Conservation (phyloP, 2,329 filamentous ascomycete species). For the Talaromyces verruculosus region DNA sequence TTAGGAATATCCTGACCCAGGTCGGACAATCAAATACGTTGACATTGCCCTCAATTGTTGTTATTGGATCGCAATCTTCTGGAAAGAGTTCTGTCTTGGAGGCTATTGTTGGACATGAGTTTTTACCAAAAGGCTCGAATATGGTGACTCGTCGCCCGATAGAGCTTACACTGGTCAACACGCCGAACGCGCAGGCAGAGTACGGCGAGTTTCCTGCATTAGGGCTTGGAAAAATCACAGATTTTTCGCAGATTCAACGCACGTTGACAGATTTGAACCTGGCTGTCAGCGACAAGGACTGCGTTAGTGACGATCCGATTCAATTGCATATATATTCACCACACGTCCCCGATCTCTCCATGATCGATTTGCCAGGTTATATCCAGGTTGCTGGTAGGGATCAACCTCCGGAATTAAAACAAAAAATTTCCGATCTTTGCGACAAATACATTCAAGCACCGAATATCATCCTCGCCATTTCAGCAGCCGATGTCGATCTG, state of each 20-base stretch:
- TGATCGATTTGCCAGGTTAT: constrained; percentile 95
- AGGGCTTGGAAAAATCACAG: constrained; percentile 82
- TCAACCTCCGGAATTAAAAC: constrained; percentile 86
- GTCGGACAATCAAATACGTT: constrained; percentile 89
- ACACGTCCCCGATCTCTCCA: constrained; percentile 88
- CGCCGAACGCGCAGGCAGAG: constrained; percentile 78
- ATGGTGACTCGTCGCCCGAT: constrained; percentile 98
- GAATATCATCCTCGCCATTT: constrained; percentile 95
- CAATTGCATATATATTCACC: constrained; percentile 94
- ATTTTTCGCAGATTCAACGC: constrained; percentile 79
- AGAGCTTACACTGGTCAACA: constrained; percentile 94
- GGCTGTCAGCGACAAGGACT: constrained; percentile 85
- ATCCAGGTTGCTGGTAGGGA: constrained; percentile 93
- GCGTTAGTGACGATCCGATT: constrained; percentile 95
- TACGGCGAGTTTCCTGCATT: constrained; percentile 96
- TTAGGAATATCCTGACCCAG: constrained; percentile 83
- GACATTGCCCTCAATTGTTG: constrained; percentile 94
- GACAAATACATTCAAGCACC: constrained; percentile 97
- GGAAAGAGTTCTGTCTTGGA: constrained; percentile 97
- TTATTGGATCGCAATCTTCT: constrained; percentile 96
- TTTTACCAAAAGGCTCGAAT: constrained; percentile 94
- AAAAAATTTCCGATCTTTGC: constrained; percentile 92
- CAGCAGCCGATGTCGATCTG: constrained; percentile 93
- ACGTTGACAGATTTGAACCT: constrained; percentile 93
- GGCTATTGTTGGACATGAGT: constrained; percentile 96